phyloP scores from a whole-genome alignment of 176 grass and related monocot species.

The Elymus sibiricus region DNA sequence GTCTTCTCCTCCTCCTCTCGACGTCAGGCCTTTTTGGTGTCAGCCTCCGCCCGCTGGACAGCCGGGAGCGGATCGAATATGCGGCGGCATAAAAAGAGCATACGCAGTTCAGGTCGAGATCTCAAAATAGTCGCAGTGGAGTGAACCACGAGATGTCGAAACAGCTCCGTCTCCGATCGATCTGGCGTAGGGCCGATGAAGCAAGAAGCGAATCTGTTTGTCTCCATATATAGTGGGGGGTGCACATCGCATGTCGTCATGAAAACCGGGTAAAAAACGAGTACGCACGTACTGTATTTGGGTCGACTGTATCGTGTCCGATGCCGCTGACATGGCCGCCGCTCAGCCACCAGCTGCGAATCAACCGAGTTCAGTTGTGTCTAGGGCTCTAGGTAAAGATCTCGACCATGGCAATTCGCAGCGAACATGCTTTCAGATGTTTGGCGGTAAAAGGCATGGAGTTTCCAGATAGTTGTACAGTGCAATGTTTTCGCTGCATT shows the following conservation, averaged over 20 bases:
- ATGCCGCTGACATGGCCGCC: not conserved
- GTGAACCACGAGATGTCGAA: not conserved
- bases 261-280: not conserved
- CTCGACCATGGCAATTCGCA: not conserved
- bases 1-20: not conserved
- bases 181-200: not conserved
- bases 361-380: not conserved
- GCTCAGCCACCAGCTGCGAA: not conserved
- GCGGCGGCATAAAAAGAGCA: slow-evolving; percentile 38
- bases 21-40: slow-evolving; percentile 1
- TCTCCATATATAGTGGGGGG: not conserved
- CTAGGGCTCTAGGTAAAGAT: not conserved
- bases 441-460: no score
- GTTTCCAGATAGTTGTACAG: no score
- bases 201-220: not conserved
- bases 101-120: not conserved
- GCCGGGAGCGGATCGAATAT: slow-evolving; percentile 22
- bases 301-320: not conserved
- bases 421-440: not conserved
- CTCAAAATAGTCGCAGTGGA: no score
- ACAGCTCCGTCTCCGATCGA: not conserved
- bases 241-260: not conserved
- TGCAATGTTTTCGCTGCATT: no score
- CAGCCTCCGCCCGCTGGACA: not conserved
- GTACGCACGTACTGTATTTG: no score